Conservation (phyloP, 1,284 basidiomycete genomes). For the Cryptococcus sp. region DNA sequence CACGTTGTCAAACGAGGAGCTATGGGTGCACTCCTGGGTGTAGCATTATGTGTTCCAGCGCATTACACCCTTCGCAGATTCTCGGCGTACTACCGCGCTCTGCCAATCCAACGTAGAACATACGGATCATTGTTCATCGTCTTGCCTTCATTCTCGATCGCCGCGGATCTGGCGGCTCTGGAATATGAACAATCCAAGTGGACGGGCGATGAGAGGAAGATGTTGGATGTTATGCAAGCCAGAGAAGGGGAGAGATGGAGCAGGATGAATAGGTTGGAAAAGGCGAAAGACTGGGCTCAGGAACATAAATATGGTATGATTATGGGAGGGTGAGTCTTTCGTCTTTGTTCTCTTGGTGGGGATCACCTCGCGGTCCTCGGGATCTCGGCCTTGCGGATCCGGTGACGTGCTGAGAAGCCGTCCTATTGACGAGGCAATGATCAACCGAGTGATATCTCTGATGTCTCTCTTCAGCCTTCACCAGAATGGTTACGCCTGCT, state of each 20-base stretch:
- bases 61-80: constrained; percentile 59
- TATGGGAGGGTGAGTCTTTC: constrained; percentile 52
- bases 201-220: constrained; percentile 58
- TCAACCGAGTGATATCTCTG: no score
- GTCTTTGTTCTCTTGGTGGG: no score
- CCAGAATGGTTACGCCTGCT: no score
- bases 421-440: no score
- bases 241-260: constrained; percentile 60
- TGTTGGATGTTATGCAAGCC: constrained; percentile 57
- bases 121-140: constrained; percentile 65
- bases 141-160: constrained; percentile 66
- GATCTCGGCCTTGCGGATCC: no score
- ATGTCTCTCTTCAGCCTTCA: no score
- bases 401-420: no score
- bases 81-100: constrained; percentile 60
- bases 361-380: no score
- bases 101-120: constrained; percentile 70
- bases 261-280: constrained; percentile 56
- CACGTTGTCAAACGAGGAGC: constrained; percentile 25
- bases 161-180: constrained; percentile 71
- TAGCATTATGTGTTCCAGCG: constrained; percentile 49
- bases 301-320: constrained; percentile 77
- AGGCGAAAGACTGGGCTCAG: constrained; percentile 65
- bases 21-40: constrained; percentile 29
- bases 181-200: constrained; percentile 68